Evolutionary conservation across 495 filamentous ascomycete genomes (phyloP).

Genomic region (Umbilicaria muhlenbergii): DNA sequence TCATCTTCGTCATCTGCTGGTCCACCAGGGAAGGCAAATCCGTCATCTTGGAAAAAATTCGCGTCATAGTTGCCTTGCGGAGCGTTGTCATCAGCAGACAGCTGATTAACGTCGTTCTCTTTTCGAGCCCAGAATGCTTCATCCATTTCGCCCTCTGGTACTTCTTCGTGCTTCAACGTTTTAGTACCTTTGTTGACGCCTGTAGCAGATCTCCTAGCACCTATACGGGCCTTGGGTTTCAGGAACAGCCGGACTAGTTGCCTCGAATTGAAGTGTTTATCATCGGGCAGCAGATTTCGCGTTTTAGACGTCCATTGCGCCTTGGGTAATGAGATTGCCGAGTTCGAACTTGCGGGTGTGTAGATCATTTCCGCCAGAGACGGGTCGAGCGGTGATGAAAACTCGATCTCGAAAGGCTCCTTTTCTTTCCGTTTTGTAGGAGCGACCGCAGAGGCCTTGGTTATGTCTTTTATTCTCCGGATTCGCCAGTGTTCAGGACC

Average conservation of each 20-base stretch:
- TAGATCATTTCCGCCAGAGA: constrained; percentile 67
- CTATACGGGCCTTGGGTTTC: constrained; percentile 76
- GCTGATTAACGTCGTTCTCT: constrained; percentile 35
- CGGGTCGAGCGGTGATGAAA: constrained; percentile 52
- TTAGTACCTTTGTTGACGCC: neutral
- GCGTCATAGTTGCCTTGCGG: constrained; percentile 73
- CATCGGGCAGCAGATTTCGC: constrained; percentile 84
- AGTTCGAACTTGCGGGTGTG: constrained; percentile 65
- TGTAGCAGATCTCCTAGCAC: constrained; percentile 29
- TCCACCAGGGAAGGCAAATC: constrained; percentile 57
- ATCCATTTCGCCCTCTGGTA: constrained; percentile 63
- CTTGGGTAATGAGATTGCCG: constrained; percentile 71
- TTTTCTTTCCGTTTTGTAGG: constrained; percentile 68
- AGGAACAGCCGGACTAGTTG: constrained; percentile 81
- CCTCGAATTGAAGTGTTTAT: constrained; percentile 94
- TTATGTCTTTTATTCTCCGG: constrained; percentile 72
- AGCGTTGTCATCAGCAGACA: constrained; percentile 34
- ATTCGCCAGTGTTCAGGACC: constrained; percentile 98
- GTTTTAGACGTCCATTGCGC: constrained; percentile 91
- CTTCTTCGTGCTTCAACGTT: constrained; percentile 28
- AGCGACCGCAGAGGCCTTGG: constrained; percentile 39
- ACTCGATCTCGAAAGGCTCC: constrained; percentile 91
- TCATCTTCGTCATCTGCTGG: constrained; percentile 60
- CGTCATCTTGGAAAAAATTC: constrained; percentile 97
- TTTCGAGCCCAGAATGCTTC: constrained; percentile 92